Conservation (phyloP, 805 yeast species). For the Hanseniaspora guilliermondii region DNA sequence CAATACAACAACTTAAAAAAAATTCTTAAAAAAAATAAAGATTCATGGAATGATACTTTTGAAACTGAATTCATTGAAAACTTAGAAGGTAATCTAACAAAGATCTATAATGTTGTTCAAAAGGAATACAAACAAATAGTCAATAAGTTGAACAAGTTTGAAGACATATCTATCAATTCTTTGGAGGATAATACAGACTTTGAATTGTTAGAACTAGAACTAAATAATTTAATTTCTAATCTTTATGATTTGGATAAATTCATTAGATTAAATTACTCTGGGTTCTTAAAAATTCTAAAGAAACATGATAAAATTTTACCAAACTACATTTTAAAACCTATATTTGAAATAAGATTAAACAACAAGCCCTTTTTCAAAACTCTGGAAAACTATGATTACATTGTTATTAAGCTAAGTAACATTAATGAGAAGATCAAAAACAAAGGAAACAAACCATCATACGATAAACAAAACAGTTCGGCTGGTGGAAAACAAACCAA, state of each 20-base stretch:
- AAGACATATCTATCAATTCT: conserved; percentile 37
- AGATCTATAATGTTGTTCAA: conserved; percentile 81
- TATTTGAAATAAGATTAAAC: conserved; percentile 83
- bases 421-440: conserved; percentile 88
- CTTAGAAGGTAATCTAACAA: conserved; percentile 77
- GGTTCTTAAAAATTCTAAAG: conserved; percentile 90
- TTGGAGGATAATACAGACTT: conserved; percentile 56
- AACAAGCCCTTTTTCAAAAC: conserved; percentile 84
- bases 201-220: conserved; percentile 60
- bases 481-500: conserved; percentile 99
- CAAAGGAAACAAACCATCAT: conserved; percentile 86
- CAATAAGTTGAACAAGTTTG: conserved; percentile 56
- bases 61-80: conserved; percentile 71
- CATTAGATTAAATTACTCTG: conserved; percentile 86
- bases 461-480: conserved; percentile 53
- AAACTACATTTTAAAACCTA: conserved; percentile 63
- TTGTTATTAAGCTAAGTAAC: conserved; percentile 80
- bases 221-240: conserved; percentile 84
- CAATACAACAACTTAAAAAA: conserved; percentile 77
- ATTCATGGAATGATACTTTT: conserved; percentile 58
- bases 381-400: conserved; percentile 68
- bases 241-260: conserved; percentile 94
- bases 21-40: conserved; percentile 42
- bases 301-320: conserved; percentile 88
- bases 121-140: conserved; percentile 77